phyloP scores from a whole-genome alignment of 2,329 filamentous ascomycete genomes.

The Basipetospora sp. region DNA sequence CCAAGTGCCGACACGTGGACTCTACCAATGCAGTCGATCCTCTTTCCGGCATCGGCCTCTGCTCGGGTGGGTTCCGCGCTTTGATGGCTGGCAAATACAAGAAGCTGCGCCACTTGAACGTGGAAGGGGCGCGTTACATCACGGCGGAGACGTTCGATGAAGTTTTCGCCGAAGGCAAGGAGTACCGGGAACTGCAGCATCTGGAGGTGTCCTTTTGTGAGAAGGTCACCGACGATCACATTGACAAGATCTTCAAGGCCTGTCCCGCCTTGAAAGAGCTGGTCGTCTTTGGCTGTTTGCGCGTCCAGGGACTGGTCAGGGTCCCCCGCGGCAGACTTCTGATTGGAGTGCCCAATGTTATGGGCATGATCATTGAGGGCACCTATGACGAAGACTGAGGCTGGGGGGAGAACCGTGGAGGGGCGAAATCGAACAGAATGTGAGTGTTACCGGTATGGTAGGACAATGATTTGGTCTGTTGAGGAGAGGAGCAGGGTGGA shows the following conservation, averaged over 20 bases:
- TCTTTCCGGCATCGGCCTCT: constrained; percentile 54
- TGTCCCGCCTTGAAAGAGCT: constrained; percentile 47
- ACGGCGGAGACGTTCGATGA: constrained; percentile 55
- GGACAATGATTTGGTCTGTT: too few relatives aligned
- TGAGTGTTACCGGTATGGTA: too few relatives aligned
- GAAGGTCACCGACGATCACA: constrained; percentile 48
- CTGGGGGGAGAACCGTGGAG: too few relatives aligned
- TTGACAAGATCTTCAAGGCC: constrained; percentile 47
- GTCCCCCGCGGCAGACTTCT: constrained; percentile 42
- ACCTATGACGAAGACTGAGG: constrained; percentile 3
- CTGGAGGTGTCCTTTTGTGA: constrained; percentile 69
- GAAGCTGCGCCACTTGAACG: constrained; percentile 51
- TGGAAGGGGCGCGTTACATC: constrained; percentile 79
- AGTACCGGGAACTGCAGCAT: constrained; percentile 53
- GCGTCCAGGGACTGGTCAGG: constrained; percentile 34
- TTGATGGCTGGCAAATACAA: constrained; percentile 72
- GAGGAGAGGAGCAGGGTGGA: too few relatives aligned
- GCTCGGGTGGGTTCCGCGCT: constrained; percentile 59
- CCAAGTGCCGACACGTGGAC: constrained; percentile 64
- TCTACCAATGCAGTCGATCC: constrained; percentile 52
- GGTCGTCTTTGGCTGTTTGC: constrained; percentile 53
- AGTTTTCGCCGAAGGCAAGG: constrained; percentile 47
- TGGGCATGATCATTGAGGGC: constrained; percentile 46
- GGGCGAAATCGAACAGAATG: too few relatives aligned
- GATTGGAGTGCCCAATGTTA: constrained; percentile 43